Conservation (phyloP, 805 yeast genomes). For the Lipomyces orientalis region DNA sequence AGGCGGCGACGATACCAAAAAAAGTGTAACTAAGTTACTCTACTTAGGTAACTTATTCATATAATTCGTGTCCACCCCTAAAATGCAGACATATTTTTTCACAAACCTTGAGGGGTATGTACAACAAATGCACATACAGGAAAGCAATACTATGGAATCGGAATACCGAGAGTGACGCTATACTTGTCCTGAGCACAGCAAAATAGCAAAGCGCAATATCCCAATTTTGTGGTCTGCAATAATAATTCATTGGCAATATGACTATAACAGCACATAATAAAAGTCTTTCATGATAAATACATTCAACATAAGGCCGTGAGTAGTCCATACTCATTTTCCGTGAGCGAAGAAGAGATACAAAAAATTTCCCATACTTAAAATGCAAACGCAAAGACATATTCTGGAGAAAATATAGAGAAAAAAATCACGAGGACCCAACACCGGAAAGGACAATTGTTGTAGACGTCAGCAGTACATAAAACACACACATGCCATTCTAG, state of each 20-base stretch:
- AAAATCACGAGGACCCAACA: background rate
- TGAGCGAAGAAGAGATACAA: background rate
- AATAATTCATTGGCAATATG: background rate
- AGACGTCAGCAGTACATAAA: background rate
- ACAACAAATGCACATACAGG: too few species aligned
- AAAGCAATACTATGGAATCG: too few species aligned
- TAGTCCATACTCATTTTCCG: background rate
- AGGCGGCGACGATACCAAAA: too few species aligned
- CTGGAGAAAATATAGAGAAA: background rate
- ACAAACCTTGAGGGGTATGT: too few species aligned
- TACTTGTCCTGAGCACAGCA: background rate
- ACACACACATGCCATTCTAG: background rate
- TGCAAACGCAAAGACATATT: background rate
- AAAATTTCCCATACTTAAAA: background rate
- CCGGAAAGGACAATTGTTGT: background rate
- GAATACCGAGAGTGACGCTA: too few species aligned
- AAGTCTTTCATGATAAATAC: background rate
- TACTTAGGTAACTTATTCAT: too few species aligned
- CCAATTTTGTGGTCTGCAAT: background rate
- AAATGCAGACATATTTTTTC: too few species aligned
- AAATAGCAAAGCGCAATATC: background rate
- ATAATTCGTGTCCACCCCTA: too few species aligned
- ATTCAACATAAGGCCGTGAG: background rate
- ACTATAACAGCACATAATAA: background rate
- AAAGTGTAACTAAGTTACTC: too few species aligned